Base-by-base conservation (phyloP, 2,329 filamentous ascomycete species). In the Trichoderma koningii region DNA sequence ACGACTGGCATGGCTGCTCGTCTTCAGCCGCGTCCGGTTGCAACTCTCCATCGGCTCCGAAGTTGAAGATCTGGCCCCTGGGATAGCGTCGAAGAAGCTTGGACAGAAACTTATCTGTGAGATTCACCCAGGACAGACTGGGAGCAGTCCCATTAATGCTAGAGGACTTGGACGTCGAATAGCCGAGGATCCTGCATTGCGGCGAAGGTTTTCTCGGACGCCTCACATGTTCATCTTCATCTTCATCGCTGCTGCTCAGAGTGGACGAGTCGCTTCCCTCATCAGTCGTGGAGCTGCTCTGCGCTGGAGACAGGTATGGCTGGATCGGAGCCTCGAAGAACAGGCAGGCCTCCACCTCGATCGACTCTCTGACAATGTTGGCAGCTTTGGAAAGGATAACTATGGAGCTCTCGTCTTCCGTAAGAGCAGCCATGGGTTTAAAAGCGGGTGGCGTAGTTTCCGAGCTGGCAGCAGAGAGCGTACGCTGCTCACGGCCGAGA, bases 1-100 rank as follows among this genome's bases (percentile, higher is more conserved):
- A 19, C 19, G 52, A n/a, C 21, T 53, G 21, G n/a, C 48, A 56
- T 23, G 52, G 7, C 19, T 56, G 21, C 19, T 71, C 68, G 1
- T 75, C 69, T 7, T 69, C 70, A 0, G 73, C 72, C 3, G 72
- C 69, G 26, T 78, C 74, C 0, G 71, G 70, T 3, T 75, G 73
- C 0, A 79, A 59, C 10, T 74, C 71, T 0, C 79, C 80, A 12
- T 76, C 69, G 5, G 73, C 73, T 15, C 77, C 78, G 34, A 80
- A 80, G 55, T 78, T 79, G 66, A 82, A 83, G 0, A 83, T 75
- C 55, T 78, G 78, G 0, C 82, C 83, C 9, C 74, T 71, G 0
- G 81, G 81, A 64, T 84, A 80, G 1, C 77, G 73, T 14, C 76
- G 76, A 1, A 83, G 70, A 6, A 84, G 74, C 2, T 72, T 73